Evolutionary conservation across 2,329 filamentous ascomycete genomes (phyloP).

Genomic region (Shiraia bambusicola): DNA sequence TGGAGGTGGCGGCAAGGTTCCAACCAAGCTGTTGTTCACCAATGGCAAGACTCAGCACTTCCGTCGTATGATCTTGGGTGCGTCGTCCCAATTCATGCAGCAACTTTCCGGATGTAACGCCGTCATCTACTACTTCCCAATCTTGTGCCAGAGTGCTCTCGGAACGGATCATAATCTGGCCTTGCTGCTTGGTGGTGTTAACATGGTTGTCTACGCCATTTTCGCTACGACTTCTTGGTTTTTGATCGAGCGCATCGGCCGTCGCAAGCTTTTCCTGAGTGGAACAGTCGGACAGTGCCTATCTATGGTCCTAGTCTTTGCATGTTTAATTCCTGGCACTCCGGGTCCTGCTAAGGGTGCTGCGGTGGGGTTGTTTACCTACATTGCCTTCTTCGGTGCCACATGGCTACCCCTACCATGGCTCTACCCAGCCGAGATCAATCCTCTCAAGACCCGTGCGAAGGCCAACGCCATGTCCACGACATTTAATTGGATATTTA

Average conservation of each 20-base stretch:
- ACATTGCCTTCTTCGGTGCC: conserved; percentile 69
- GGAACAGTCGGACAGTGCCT: conserved; percentile 55
- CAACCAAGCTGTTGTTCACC: conserved; percentile 55
- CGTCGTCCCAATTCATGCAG: conserved; percentile 63
- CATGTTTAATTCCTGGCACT: conserved; percentile 43
- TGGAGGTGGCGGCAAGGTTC: conserved; percentile 39
- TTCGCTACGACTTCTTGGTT: conserved; percentile 64
- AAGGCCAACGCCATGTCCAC: conserved; percentile 59
- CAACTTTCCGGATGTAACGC: conserved; percentile 49
- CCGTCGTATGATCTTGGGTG: conserved; percentile 61
- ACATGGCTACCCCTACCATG: conserved; percentile 66
- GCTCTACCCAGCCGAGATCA: conserved; percentile 56
- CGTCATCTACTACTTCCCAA: conserved; percentile 50
- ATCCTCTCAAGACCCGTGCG: conserved; percentile 57
- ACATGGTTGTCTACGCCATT: conserved; percentile 58
- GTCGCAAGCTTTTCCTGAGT: conserved; percentile 47
- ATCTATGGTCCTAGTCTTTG: conserved; percentile 47
- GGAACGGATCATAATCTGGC: conserved; percentile 47
- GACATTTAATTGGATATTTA: conserved; percentile 58
- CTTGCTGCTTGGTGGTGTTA: conserved; percentile 51
- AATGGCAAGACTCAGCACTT: conserved; percentile 65
- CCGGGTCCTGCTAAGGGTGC: conserved; percentile 48
- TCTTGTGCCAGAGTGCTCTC: conserved; percentile 55
- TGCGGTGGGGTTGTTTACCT: conserved; percentile 65
- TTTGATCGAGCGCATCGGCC: conserved; percentile 63